Evolutionary conservation across 2,329 filamentous ascomycete species (phyloP), one percentile per base, ranked within the genome.

Genomic region (Epichloe hybrida): DNA sequence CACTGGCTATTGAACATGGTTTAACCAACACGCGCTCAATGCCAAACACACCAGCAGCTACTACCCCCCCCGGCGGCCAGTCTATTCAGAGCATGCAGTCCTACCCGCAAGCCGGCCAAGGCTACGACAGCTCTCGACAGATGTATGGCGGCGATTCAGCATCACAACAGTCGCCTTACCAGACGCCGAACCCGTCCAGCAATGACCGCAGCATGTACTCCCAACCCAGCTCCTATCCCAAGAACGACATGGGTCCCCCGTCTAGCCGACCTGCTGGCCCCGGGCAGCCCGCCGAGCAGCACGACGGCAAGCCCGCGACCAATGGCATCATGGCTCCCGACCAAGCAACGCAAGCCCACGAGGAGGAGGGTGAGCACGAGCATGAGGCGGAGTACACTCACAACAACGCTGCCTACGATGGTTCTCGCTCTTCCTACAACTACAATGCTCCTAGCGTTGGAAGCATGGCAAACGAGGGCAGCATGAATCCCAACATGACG

Each of bases 161-260:
- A 1, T 68, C 80, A 27, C 83, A 88, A 60, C 81, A 87, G 58
- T 76, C 79, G 5, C 77, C 84, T n/a, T 89, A 91, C 62, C 75
- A 83, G 34, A 78, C 83, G 37, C 72, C 81, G 4, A 73, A 76
- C 48, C 71, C 75, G 54, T 73, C 75, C 23, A 73, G 79, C 17
- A 79, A 83, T 53, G 80, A 83, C 34, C 71, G 76, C 17, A 17
- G 17, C 41, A 80, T 93, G 65, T 82, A 85, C 61, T 76, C 77
- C 40, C 91, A 90, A 54, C 63, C 76, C 45, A 75, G 72, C 59
- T 69, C 76, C 7, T 93, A 91, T 59, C 76, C 88, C 54, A 94
- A 94, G 73, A 86, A 74, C 54, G 88, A 95, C 59, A 95, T 95
- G 88, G 88, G 84, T 0, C 88, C 89, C 20, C 88, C 88, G 11